phyloP scores from a whole-genome alignment of 1,284 basidiomycete genomes.

The Ganoderma meredithae region DNA sequence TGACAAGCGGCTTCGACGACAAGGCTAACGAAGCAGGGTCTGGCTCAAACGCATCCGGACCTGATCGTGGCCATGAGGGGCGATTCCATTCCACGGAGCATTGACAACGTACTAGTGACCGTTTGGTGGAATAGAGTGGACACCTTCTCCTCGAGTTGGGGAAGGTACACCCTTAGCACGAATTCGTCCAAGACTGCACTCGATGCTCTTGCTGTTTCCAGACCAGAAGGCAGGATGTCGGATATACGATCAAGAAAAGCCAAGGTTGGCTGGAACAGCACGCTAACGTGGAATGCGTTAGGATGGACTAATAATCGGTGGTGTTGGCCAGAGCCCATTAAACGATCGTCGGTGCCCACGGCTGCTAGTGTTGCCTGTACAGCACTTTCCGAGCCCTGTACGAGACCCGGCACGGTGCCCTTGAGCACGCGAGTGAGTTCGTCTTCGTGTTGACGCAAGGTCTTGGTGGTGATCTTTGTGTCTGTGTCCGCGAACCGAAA shows the following conservation, averaged over 20 bases:
- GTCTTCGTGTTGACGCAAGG: conserved; percentile 83
- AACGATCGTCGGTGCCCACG: conserved; percentile 73
- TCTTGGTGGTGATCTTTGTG: conserved; percentile 70
- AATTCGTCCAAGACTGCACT: conserved; percentile 91
- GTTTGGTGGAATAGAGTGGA: conserved; percentile 88
- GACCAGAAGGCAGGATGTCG: conserved; percentile 76
- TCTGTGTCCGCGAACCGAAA: conserved; percentile 95
- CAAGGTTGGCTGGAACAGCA: conserved; percentile 93
- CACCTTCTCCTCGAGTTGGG: conserved; percentile 96
- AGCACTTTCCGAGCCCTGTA: conserved; percentile 72
- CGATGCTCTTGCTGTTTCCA: conserved; percentile 76
- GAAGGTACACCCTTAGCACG: conserved; percentile 91
- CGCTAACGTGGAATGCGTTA: conserved; percentile 94
- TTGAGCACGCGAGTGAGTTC: conserved; percentile 86
- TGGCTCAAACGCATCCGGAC: conserved; percentile 85
- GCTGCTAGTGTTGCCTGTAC: conserved; percentile 67
- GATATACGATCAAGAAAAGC: conserved; percentile 82
- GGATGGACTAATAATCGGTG: conserved; percentile 90
- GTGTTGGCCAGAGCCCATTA: conserved; percentile 74
- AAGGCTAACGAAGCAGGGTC: conserved; percentile 71
- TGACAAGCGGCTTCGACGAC: conserved; percentile 78
- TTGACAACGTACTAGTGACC: conserved; percentile 66
- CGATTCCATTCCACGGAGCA: background rate
- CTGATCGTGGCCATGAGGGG: conserved; percentile 45
- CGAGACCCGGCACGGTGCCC: conserved; percentile 94